Evolutionary conservation across 2,329 filamentous ascomycete genomes (phyloP), one percentile per base, ranked within the genome.

Genomic region (Calonectria hawksworthii): DNA sequence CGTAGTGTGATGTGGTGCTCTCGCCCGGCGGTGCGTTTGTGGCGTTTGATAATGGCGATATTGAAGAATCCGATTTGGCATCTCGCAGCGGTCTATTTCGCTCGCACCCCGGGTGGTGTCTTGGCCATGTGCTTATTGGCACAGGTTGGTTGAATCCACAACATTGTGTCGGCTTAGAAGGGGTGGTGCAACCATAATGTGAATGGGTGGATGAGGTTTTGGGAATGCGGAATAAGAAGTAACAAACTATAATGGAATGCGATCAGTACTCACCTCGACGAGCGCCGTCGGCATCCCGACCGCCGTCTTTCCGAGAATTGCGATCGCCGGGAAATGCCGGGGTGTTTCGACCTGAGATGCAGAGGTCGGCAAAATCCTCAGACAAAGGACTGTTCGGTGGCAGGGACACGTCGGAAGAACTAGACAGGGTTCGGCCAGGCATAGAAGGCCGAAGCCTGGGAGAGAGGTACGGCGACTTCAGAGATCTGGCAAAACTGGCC

Each of bases 401-500:
- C 23, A 82, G 83, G 28, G 87, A 88, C n/a, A 85, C 77, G 56
- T 89, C 87, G 51, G 88, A 88, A 16, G 88, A 88, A 79, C 84
- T 87, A 70, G 89, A 90, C 74, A 88, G 82, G 56, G 84, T 86
- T 70, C 86, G 86, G 65, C 84, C 83, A 28, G 86, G 82, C 80
- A 87, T 87, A 51, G 83, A 83, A 44, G 88, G 89, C 52, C 88
- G 86, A 75, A 87, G 83, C 23, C 81, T 80, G 61, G 86, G 85
- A 70, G 87, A 84, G 41, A 88, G 83, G 77, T 87, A 88, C 51
- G 87, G 83, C 10, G 88, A 85, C 77, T 89, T 86, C 81, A 90
- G 86, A 16, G 89, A 89, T 77, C 88, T 87, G 59, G 87, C 85
- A 74, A 90, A 83, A 80, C 84, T 87, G 73, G 88, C 86, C 89